Evolutionary conservation across 2,329 filamentous ascomycete genomes (phyloP).

Genomic region (Epicoccum nigrum): DNA sequence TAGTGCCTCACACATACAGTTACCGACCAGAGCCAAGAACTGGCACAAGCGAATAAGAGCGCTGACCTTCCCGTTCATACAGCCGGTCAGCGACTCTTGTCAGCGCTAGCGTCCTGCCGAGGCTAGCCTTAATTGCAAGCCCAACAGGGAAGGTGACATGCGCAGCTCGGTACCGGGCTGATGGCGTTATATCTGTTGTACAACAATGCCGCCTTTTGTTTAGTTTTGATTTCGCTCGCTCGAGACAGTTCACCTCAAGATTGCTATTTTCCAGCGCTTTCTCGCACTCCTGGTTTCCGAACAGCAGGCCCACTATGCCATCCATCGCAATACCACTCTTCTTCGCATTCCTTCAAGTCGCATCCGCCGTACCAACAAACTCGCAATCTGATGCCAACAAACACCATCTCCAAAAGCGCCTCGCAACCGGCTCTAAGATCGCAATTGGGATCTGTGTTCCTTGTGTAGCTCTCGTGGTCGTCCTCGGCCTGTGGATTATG

Average conservation of each 20-base stretch:
- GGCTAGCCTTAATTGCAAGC: neutral
- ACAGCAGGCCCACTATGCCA: slow-evolving; percentile 2
- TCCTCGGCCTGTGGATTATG: slow-evolving; percentile 14
- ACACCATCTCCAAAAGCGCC: slow-evolving; percentile 11
- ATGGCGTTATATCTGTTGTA: no score
- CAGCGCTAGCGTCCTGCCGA: slow-evolving; percentile 2
- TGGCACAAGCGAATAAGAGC: neutral
- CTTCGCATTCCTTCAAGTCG: slow-evolving; percentile 7
- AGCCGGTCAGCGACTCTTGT: neutral
- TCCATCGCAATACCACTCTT: neutral
- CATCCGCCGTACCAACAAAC: neutral
- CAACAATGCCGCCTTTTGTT: neutral
- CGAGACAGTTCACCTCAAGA: no score
- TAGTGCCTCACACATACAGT: neutral
- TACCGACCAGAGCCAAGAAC: neutral
- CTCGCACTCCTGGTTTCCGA: neutral
- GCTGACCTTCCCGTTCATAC: neutral
- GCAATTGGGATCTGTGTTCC: slow-evolving; percentile 20
- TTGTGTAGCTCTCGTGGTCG: slow-evolving; percentile 6
- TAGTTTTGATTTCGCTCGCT: neutral
- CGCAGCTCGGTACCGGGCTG: neutral
- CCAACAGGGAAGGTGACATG: slow-evolving; percentile 8
- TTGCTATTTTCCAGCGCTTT: no score
- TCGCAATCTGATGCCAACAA: neutral
- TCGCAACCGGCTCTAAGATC: slow-evolving; percentile 11